Conservation (phyloP, 345 rosid species). For the Populus davidiana region DNA sequence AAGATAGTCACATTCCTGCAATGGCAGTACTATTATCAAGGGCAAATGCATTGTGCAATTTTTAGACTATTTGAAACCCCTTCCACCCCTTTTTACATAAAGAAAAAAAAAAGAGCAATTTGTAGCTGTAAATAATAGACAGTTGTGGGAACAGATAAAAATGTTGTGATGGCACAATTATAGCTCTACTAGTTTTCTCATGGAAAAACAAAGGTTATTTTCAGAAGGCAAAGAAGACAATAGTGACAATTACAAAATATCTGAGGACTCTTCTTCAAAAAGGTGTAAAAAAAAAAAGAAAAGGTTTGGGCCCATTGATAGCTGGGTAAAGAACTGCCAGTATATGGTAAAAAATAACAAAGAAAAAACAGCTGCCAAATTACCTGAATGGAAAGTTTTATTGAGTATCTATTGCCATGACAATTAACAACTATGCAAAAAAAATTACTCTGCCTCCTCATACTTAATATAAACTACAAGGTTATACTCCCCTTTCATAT, state of each 20-base stretch:
- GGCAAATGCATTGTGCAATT: background rate
- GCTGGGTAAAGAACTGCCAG: background rate
- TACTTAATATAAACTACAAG: background rate
- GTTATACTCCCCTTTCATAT: background rate
- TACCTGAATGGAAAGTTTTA: too few species aligned
- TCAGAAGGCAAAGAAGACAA: background rate
- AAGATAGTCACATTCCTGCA: constrained; percentile 95
- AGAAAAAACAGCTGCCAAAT: too few species aligned
- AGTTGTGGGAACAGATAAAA: background rate
- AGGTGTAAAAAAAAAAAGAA: background rate
- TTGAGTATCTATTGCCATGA: too few species aligned
- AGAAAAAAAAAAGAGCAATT: background rate
- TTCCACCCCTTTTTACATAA: background rate
- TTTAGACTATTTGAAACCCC: background rate
- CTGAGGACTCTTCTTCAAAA: background rate
- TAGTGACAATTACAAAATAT: background rate
- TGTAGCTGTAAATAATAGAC: background rate
- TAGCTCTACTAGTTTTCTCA: background rate
- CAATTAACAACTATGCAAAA: background rate
- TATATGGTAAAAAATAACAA: background rate
- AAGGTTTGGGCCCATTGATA: background rate
- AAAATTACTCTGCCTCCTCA: background rate
- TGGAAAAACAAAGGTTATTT: background rate
- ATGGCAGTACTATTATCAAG: constrained; percentile 13
- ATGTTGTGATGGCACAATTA: background rate